phyloP scores from a whole-genome alignment of 2,329 filamentous ascomycete species.

The Fusarium illudens region DNA sequence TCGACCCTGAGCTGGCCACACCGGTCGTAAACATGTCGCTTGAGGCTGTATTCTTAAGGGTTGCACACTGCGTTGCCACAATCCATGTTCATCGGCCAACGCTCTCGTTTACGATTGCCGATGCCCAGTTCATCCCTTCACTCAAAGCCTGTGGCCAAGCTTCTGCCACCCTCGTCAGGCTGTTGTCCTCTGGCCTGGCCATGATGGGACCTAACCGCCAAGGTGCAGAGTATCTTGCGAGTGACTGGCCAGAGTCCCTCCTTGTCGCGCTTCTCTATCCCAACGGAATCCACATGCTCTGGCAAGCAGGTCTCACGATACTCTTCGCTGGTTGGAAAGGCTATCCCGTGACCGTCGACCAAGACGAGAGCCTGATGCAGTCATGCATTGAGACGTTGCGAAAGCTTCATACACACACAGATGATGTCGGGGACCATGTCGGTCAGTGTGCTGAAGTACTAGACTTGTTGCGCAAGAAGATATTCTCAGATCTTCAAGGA shows the following conservation, averaged over 20 bases:
- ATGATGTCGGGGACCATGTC: constrained; percentile 22
- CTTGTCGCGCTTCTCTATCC: constrained; percentile 32
- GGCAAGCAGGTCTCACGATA: constrained; percentile 38
- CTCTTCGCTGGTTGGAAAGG: constrained; percentile 38
- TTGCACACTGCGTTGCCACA: constrained; percentile 30
- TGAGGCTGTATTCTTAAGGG: constrained; percentile 21
- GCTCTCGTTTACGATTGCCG: constrained; percentile 34
- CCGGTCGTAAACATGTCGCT: background rate
- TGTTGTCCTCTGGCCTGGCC: background rate
- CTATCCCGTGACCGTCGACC: constrained; percentile 10
- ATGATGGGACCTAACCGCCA: background rate
- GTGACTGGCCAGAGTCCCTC: background rate
- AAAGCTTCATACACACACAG: constrained; percentile 8
- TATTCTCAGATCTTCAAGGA: constrained; percentile 20
- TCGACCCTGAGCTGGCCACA: constrained; percentile 3
- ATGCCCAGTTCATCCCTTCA: constrained; percentile 32
- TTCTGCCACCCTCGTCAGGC: constrained; percentile 7
- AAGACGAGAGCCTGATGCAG: constrained; percentile 22
- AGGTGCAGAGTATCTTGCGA: background rate
- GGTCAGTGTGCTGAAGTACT: constrained; percentile 35
- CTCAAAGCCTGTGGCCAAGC: constrained; percentile 24
- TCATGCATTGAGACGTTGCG: constrained; percentile 25
- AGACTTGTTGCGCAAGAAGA: constrained; percentile 29
- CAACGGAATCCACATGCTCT: constrained; percentile 40
- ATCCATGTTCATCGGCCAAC: constrained; percentile 40